Conservation (phyloP, 495 filamentous ascomycete species). For the Cercophora samala region DNA sequence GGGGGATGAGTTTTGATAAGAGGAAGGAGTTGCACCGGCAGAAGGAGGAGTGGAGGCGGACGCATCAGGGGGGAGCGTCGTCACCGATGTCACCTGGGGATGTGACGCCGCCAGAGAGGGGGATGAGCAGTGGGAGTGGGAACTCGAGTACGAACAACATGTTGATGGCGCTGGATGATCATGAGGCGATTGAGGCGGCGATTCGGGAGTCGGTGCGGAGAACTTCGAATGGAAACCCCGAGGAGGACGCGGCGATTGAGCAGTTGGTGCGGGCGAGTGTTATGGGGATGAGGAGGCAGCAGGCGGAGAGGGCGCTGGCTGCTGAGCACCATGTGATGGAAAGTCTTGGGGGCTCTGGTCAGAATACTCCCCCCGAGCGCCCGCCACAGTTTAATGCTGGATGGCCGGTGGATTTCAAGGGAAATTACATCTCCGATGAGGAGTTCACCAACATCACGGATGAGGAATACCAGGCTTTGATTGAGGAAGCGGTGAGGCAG, state of each 20-base stretch:
- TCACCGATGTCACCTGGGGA: background rate
- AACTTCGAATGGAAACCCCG: conserved; percentile 62
- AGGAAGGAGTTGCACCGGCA: conserved; percentile 6
- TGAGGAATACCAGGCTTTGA: conserved; percentile 51
- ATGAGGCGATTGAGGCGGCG: conserved; percentile 61
- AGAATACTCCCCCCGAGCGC: conserved; percentile 13
- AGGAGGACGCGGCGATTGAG: conserved; percentile 67
- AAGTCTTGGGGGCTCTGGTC: conserved; percentile 15
- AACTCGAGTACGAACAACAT: conserved; percentile 9
- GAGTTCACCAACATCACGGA: conserved; percentile 42
- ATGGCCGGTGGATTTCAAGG: conserved; percentile 3
- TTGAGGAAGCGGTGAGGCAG: conserved; percentile 57
- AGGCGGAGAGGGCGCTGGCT: conserved; percentile 22
- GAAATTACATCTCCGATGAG: conserved; percentile 21
- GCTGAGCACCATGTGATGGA: conserved; percentile 30
- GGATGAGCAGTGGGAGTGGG: conserved; percentile 14
- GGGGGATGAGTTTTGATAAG: background rate
- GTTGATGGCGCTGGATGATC: conserved; percentile 28
- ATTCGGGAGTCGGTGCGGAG: conserved; percentile 64
- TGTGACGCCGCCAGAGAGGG: conserved; percentile 1
- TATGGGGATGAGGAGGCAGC: conserved; percentile 50
- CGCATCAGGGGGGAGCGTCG: background rate
- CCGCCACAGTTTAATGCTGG: conserved; percentile 27
- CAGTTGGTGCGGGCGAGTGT: conserved; percentile 66
- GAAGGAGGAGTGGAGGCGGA: conserved; percentile 18